Conservation (phyloP, 257 asterid species). For the Knoxia roxburghii region DNA sequence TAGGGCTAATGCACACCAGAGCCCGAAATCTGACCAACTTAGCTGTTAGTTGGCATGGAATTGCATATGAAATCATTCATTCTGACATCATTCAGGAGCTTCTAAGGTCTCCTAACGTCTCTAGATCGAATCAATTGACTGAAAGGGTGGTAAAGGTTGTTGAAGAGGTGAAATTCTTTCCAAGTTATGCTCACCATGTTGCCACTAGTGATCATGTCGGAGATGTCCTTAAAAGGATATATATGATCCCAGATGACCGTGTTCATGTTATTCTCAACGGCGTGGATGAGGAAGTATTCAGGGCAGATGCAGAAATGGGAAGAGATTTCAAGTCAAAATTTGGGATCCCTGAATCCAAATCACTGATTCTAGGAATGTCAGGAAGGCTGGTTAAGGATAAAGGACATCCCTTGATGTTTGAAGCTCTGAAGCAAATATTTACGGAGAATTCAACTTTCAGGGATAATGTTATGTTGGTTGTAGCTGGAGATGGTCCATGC, state of each 20-base stretch:
- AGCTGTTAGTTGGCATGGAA: slow-evolving; percentile 83
- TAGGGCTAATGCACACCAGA: slow-evolving; percentile 62
- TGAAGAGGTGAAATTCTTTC: slow-evolving; percentile 60
- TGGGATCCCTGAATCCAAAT: slow-evolving; percentile 28
- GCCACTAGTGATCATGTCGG: slow-evolving; percentile 75
- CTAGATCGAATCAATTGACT: slow-evolving; percentile 27
- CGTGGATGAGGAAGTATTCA: slow-evolving; percentile 50
- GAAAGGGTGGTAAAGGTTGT: slow-evolving; percentile 46
- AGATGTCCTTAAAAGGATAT: slow-evolving; percentile 62
- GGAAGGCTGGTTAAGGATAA: slow-evolving; percentile 83
- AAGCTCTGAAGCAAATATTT: slow-evolving; percentile 56
- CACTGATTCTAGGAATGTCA: slow-evolving; percentile 51
- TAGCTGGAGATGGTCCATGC: slow-evolving; percentile 89
- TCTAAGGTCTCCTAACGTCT: slow-evolving; percentile 27
- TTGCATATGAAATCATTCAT: slow-evolving; percentile 65
- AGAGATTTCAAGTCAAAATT: slow-evolving; percentile 13
- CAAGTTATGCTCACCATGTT: slow-evolving; percentile 61
- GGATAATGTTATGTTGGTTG: slow-evolving; percentile 43
- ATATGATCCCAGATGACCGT: slow-evolving; percentile 66
- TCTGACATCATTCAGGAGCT: slow-evolving; percentile 70
- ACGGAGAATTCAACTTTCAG: slow-evolving; percentile 34
- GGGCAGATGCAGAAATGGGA: slow-evolving; percentile 27
- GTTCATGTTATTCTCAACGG: slow-evolving; percentile 58
- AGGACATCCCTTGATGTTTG: slow-evolving; percentile 64
- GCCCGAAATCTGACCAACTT: slow-evolving; percentile 41